Evolutionary conservation across 768 basidiomycete species (phyloP).

Genomic region (Tulasnella sp.): DNA sequence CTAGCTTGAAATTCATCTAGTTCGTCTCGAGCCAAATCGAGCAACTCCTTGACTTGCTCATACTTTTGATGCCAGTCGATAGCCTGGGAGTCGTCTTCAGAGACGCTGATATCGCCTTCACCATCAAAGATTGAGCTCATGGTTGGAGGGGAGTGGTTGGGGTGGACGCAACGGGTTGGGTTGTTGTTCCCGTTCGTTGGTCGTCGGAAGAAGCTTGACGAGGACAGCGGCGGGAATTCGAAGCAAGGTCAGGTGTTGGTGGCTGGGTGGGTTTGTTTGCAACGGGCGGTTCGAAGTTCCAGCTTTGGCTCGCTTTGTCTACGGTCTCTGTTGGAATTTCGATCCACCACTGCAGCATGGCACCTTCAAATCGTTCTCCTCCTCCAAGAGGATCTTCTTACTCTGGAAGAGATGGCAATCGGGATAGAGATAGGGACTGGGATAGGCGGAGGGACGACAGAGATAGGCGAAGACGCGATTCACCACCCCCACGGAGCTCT

Average conservation of each 20-base stretch:
- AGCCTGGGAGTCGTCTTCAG: background rate
- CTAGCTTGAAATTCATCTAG: slow-evolving; percentile 28
- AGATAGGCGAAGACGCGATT: slow-evolving; percentile 18
- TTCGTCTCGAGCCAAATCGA: slow-evolving; percentile 25
- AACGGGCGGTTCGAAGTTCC: background rate
- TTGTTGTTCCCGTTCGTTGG: background rate
- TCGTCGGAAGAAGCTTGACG: background rate
- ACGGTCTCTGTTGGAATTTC: background rate
- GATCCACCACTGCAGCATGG: background rate
- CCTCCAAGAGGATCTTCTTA: background rate
- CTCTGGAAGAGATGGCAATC: slow-evolving; percentile 9
- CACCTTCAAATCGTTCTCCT: slow-evolving; percentile 1
- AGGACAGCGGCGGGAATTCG: background rate
- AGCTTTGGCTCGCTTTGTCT: background rate
- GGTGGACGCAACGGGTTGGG: background rate
- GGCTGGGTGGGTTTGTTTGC: background rate
- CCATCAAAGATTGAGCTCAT: background rate
- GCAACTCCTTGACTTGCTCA: slow-evolving; percentile 22
- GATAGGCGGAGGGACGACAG: slow-evolving; percentile 1
- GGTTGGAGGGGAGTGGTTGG: background rate
- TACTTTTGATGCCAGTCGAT: slow-evolving; percentile 24
- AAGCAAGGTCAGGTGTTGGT: background rate
- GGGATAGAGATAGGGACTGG: slow-evolving; percentile 14
- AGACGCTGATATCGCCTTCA: background rate
- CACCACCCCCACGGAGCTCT: slow-evolving; percentile 7